Percentiles rank a stretch among this genome's conserved stretches.
Evolutionary conservation across 169 alveolate species (phyloP).

Genomic region (Ichthyophthirius multifiliis): DNA sequence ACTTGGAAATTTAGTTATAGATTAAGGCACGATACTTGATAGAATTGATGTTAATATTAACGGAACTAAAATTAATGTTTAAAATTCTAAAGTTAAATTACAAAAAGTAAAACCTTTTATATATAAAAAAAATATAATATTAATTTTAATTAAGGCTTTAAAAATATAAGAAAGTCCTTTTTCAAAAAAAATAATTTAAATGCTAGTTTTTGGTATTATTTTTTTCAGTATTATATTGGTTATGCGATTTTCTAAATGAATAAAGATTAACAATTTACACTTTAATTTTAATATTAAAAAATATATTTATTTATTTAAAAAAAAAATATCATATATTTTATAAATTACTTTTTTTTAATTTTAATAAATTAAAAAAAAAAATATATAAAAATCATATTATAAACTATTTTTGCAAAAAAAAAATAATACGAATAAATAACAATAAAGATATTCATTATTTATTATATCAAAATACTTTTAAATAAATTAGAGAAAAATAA

Average conservation of each 20-base stretch:
- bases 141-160: background rate
- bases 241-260: background rate
- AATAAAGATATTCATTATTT: too few relatives aligned
- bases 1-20: constrained; percentile 52
- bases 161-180: background rate
- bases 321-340: too few relatives aligned
- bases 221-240: background rate
- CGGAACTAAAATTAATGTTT: constrained; percentile 35
- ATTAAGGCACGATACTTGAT: constrained; percentile 73
- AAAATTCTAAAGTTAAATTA: constrained; percentile 49
- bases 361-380: too few relatives aligned
- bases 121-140: background rate
- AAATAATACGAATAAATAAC: too few relatives aligned
- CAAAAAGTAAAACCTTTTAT: constrained; percentile 34
- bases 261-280: too few relatives aligned
- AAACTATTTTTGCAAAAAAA: too few relatives aligned
- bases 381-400: too few relatives aligned
- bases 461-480: too few relatives aligned
- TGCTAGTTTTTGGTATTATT: background rate
- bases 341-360: too few relatives aligned
- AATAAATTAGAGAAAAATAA: too few relatives aligned
- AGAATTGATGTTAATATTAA: constrained; percentile 72
- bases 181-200: background rate
- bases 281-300: too few relatives aligned
- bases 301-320: too few relatives aligned